These are phyloP conservation scores for Amaranthus hypochondriacus DNA, from an alignment of 148 eudicot genomes.

Conservation along the genomic window DNA sequence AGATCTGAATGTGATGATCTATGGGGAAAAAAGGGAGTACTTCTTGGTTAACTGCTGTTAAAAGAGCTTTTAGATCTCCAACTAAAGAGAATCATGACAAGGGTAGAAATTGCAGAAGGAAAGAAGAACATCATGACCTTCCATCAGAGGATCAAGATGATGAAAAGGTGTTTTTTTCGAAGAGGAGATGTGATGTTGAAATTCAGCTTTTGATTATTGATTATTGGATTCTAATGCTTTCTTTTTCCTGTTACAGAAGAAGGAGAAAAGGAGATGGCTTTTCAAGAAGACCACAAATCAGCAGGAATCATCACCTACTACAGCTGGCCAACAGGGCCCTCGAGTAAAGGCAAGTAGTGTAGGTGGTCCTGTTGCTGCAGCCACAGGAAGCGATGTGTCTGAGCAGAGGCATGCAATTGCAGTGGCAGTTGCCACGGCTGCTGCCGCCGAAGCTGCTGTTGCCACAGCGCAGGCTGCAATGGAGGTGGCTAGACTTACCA, in stretches of 20 bases:
- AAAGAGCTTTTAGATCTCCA: slow-evolving; percentile 83
- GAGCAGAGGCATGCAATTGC: slow-evolving; percentile 63
- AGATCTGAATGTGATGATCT: slow-evolving; percentile 20
- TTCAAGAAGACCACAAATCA: slow-evolving; percentile 45
- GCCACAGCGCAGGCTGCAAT: slow-evolving; percentile 62
- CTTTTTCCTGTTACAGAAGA: slow-evolving; percentile 35
- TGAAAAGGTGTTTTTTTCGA: slow-evolving; percentile 40
- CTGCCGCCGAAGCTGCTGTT: slow-evolving; percentile 63
- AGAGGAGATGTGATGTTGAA: background rate
- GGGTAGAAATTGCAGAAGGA: slow-evolving; percentile 36
- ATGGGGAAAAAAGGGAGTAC: slow-evolving; percentile 36
- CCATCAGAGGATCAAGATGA: slow-evolving; percentile 44
- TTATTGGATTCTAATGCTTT: slow-evolving; percentile 10
- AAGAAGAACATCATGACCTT: slow-evolving; percentile 34
- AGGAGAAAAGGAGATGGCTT: slow-evolving; percentile 74
- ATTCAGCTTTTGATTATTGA: background rate
- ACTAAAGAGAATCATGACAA: slow-evolving; percentile 46
- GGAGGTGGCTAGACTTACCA: slow-evolving; percentile 36
- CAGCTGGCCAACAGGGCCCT: slow-evolving; percentile 25
- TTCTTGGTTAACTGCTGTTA: slow-evolving; percentile 77
- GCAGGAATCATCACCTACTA: slow-evolving; percentile 20
- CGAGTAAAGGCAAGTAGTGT: background rate
- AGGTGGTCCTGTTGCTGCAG: slow-evolving; percentile 5
- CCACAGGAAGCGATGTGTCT: slow-evolving; percentile 15
- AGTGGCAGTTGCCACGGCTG: slow-evolving; percentile 60